Evolutionary conservation across 306 rosid genomes (phyloP).

Genomic region (Clitoria ternatea): DNA sequence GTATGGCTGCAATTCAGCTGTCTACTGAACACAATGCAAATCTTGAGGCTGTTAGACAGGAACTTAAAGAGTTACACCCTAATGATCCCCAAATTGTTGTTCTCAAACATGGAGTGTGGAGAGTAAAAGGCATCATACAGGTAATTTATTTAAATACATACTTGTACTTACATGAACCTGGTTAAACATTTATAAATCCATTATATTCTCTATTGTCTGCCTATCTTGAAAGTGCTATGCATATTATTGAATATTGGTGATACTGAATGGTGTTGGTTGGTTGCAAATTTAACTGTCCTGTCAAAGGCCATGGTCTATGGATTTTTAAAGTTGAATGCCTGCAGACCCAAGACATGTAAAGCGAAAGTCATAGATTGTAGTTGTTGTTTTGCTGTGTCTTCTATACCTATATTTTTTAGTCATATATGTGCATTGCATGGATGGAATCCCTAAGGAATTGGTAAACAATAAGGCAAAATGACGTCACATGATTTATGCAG

Average conservation of each 20-base stretch:
- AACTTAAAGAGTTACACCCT: slow-evolving; percentile 58
- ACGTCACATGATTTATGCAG: too few species aligned
- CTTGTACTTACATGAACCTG: not conserved
- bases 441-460: too few species aligned
- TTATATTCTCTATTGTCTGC: not conserved
- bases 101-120: slow-evolving; percentile 74
- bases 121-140: slow-evolving; percentile 90
- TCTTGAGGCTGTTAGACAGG: slow-evolving; percentile 59
- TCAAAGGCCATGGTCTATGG: not conserved
- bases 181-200: not conserved
- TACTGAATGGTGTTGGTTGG: not conserved
- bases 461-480: too few species aligned
- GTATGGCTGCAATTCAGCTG: slow-evolving; percentile 63
- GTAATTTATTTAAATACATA: slow-evolving; percentile 34
- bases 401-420: not conserved
- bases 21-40: slow-evolving; percentile 80
- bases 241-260: not conserved
- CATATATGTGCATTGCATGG: not conserved
- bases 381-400: not conserved
- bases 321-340: slow-evolving; percentile 1
- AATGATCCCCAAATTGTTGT: slow-evolving; percentile 71
- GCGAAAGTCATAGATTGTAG: not conserved
- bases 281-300: not conserved
- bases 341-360: not conserved
- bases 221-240: slow-evolving; percentile 6